Evolutionary conservation across 371 early-diverging fungal species (phyloP).

Genomic region (Mortierella sp.): DNA sequence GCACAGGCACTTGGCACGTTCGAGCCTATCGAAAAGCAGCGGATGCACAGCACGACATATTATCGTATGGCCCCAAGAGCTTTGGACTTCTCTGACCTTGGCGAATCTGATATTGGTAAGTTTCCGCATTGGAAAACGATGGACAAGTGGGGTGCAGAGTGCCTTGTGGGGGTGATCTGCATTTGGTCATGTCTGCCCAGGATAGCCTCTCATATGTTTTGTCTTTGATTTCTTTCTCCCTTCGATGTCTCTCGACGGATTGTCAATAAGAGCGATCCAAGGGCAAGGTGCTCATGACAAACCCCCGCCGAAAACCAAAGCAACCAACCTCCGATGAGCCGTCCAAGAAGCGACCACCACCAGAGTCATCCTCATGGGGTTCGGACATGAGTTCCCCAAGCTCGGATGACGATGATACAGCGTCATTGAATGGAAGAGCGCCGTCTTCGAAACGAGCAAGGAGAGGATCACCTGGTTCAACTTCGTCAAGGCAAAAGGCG

Average conservation of each 20-base stretch:
- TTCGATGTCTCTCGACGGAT: too few relatives aligned
- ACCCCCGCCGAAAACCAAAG: constrained; percentile 23
- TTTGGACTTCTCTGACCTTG: constrained; percentile 16
- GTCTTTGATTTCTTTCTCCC: too few relatives aligned
- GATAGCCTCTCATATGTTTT: too few relatives aligned
- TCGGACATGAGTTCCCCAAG: constrained; percentile 40
- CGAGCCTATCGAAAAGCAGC: constrained; percentile 54
- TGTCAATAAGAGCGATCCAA: neutral
- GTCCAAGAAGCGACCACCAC: neutral
- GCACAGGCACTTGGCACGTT: constrained; percentile 29
- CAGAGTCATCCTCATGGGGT: constrained; percentile 23
- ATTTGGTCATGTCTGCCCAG: too few relatives aligned
- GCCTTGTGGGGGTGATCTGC: too few relatives aligned
- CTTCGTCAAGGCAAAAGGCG: constrained; percentile 7
- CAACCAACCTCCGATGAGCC: neutral
- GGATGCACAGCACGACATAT: constrained; percentile 45
- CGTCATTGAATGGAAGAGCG: neutral
- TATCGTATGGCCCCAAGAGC: constrained; percentile 48
- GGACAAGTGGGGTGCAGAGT: too few relatives aligned
- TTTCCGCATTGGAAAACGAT: too few relatives aligned
- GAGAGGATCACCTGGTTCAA: constrained; percentile 31
- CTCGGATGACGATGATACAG: constrained; percentile 36
- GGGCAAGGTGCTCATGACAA: constrained; percentile 8
- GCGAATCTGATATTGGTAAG: constrained; percentile 13
- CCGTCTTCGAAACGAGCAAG: constrained; percentile 28